These are phyloP conservation scores for Paramarasmius palmivorus DNA, from an alignment of 1,284 basidiomycete species.

Conservation along the genomic window DNA sequence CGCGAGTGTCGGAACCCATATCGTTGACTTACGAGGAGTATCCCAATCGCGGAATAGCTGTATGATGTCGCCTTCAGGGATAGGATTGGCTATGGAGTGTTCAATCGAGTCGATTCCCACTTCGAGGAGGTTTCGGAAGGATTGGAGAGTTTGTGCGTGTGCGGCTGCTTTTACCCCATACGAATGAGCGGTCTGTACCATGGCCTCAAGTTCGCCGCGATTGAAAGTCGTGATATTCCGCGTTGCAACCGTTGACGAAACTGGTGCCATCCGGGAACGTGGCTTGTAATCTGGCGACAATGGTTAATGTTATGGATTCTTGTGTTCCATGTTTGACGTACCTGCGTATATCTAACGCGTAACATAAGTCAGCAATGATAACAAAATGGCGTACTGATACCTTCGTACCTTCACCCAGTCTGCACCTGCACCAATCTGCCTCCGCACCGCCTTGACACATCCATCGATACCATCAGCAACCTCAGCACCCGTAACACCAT, in stretches of 20 bases:
- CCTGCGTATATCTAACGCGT: slow-evolving; percentile 50
- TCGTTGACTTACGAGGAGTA: slow-evolving; percentile 30
- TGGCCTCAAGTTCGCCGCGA: slow-evolving; percentile 45
- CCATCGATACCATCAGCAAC: slow-evolving; percentile 59
- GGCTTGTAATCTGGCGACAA: slow-evolving; percentile 47
- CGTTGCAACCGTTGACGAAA: slow-evolving; percentile 35
- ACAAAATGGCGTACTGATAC: neutral
- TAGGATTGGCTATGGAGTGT: slow-evolving; percentile 37
- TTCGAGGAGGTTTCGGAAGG: slow-evolving; percentile 35
- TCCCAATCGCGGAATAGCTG: slow-evolving; percentile 21
- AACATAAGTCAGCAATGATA: slow-evolving; percentile 2
- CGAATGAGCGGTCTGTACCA: slow-evolving; percentile 53
- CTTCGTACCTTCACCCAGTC: slow-evolving; percentile 60
- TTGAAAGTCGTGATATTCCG: slow-evolving; percentile 46
- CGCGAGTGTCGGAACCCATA: slow-evolving; percentile 64
- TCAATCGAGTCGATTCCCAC: slow-evolving; percentile 51
- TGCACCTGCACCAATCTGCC: slow-evolving; percentile 67
- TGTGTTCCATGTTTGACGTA: slow-evolving; percentile 21
- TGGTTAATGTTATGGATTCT: neutral
- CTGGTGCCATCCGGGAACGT: slow-evolving; percentile 42
- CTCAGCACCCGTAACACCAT: slow-evolving; percentile 59
- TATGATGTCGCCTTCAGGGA: neutral
- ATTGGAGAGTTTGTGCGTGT: slow-evolving; percentile 46
- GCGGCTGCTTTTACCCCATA: slow-evolving; percentile 62
- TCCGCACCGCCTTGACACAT: slow-evolving; percentile 56